Evolutionary conservation across 345 rosid species (phyloP), one percentile per base, ranked within the genome.

Genomic region (Erysimum cheiranthoides): DNA sequence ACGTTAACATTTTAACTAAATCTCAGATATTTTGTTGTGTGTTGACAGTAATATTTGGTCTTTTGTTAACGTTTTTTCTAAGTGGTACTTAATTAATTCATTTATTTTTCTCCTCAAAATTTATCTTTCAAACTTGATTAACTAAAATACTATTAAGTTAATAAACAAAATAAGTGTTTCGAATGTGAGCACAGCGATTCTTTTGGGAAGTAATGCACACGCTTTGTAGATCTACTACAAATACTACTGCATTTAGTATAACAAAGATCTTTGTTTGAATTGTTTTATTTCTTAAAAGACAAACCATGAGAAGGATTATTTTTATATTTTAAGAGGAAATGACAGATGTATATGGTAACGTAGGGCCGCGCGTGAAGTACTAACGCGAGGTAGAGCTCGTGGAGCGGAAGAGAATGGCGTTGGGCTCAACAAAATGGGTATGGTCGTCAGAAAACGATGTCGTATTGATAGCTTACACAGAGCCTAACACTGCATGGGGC

Each of bases 391-490:
- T 6, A 7, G 16, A 25, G 34, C 53, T 63, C 47, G 49, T 60
- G 74, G 28, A 54, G 47, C 53, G 18, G 42, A 50, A 67, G 17
- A 13, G 9, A 47, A 13, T 21, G 46, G 74, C 56, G 79, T 50
- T 68, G 58, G 70, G 70, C 69, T 68, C 79, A 40, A n/a, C n/a
- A n/a, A 75, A 66, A 36, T 67, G 67, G n/a, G 63, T 61, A 69
- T 76, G 74, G 66, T 17, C 56, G 71, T 70, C 52, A 53, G 74
- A 11, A 45, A 42, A 77, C 68, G 56, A 38, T 46, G 67, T 57
- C 66, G 54, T 57, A 30, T 38, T 6, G 8, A 38, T 70, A 52
- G 74, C 40, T 61, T 68, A 53, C 71, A 77, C 61, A 70, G 11
- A 54, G 13, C 16, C 67, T 63, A 62, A 49, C 67, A 35, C 61